Evolutionary conservation across 2,329 filamentous ascomycete genomes (phyloP).

Genomic region (Trichocomaceae sp.): DNA sequence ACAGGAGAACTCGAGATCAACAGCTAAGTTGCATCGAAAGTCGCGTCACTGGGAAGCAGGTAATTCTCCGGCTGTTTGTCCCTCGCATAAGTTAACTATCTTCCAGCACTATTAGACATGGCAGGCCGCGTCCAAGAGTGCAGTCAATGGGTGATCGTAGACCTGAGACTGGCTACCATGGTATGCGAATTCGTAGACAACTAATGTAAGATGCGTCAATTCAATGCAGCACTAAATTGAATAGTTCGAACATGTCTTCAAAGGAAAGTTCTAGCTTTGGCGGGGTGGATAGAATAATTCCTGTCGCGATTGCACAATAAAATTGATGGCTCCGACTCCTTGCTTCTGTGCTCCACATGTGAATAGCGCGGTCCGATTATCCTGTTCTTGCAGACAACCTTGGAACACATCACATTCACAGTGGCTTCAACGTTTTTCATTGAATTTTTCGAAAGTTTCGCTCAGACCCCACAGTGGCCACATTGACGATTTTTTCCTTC

Average conservation of each 20-base stretch:
- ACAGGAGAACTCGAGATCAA: neutral
- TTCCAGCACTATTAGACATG: conserved; percentile 10
- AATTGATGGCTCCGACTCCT: conserved; percentile 9
- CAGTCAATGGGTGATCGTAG: neutral
- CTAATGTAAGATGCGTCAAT: neutral
- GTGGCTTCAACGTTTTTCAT: neutral
- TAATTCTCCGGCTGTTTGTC: conserved; percentile 2
- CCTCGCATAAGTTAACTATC: conserved; percentile 10
- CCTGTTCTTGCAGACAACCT: neutral
- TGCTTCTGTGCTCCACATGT: conserved; percentile 5
- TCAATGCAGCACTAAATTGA: neutral
- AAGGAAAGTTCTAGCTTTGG: neutral
- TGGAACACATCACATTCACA: conserved; percentile 10
- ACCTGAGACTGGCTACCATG: conserved; percentile 2
- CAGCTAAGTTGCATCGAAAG: neutral
- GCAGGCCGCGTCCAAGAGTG: neutral
- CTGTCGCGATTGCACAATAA: neutral
- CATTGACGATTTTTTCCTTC: neutral
- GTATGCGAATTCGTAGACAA: neutral
- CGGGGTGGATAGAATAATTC: neutral
- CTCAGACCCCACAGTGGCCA: neutral
- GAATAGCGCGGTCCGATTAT: conserved; percentile 7
- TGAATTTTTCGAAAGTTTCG: neutral
- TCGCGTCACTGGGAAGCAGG: neutral
- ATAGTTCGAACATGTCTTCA: neutral